Conservation (phyloP, 768 basidiomycete genomes). For the Agrocybe pediades region DNA sequence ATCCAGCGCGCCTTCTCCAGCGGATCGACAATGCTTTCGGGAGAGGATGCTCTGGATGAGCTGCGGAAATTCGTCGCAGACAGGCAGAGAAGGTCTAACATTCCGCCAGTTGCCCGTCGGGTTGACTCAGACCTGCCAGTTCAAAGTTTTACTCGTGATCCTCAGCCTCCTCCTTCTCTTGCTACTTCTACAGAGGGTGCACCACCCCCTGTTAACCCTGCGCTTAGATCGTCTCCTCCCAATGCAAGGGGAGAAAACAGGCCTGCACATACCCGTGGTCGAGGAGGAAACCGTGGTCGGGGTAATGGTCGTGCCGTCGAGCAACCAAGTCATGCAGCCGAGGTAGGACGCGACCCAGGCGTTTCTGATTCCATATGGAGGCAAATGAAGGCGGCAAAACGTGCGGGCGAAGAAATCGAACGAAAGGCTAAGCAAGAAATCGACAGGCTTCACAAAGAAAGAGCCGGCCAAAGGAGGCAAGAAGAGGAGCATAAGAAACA, state of each 20-base stretch:
- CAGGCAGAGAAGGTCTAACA: constrained; percentile 8
- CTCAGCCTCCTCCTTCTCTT: background rate
- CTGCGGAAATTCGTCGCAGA: constrained; percentile 4
- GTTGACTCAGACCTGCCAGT: background rate
- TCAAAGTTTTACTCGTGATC: constrained; percentile 1
- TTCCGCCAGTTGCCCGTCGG: background rate
- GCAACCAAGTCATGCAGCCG: background rate
- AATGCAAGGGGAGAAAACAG: background rate
- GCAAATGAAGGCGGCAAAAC: constrained; percentile 1
- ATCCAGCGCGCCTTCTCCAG: constrained; percentile 36
- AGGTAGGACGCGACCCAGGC: constrained; percentile 3
- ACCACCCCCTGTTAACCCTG: background rate
- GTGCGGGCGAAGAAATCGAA: background rate
- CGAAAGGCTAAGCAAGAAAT: constrained; percentile 2
- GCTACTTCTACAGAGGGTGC: background rate
- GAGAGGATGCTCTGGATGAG: constrained; percentile 15
- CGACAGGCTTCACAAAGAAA: background rate
- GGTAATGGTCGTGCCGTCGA: background rate
- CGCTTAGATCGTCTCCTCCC: background rate
- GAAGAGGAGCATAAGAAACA: constrained; percentile 4
- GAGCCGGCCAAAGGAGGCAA: constrained; percentile 2
- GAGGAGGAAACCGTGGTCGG: background rate
- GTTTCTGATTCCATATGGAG: constrained; percentile 10
- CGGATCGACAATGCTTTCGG: constrained; percentile 4
- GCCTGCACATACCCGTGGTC: background rate